These are phyloP conservation scores for Wickerhamiella cacticola DNA, from an alignment of 805 yeast species.

Conservation along the genomic window DNA sequence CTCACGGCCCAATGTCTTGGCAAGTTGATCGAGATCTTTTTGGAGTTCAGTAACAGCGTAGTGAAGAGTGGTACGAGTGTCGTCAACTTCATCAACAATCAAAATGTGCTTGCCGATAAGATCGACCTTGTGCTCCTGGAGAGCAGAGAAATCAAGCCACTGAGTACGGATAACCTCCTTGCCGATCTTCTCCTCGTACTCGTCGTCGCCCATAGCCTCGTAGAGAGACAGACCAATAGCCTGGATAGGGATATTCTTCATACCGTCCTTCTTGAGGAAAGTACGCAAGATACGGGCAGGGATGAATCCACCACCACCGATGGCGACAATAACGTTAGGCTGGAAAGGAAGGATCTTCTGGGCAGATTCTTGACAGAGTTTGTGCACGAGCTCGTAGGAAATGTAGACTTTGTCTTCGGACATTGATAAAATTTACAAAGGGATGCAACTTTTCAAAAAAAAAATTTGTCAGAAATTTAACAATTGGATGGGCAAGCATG, in stretches of 20 bases:
- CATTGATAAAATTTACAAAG: not conserved
- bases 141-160: conserved; percentile 75
- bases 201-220: conserved; percentile 55
- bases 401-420: conserved; percentile 37
- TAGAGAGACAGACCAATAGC: conserved; percentile 88
- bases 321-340: conserved; percentile 86
- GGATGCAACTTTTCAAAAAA: not conserved
- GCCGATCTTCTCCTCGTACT: conserved; percentile 47
- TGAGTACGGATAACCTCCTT: conserved; percentile 77
- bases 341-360: conserved; percentile 44
- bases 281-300: conserved; percentile 95
- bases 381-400: conserved; percentile 72
- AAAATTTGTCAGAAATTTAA: conserved; percentile 6
- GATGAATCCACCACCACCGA: conserved; percentile 94
- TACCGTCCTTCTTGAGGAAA: conserved; percentile 50
- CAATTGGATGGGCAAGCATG: not conserved
- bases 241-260: conserved; percentile 80
- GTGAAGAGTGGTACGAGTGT: conserved; percentile 79
- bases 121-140: conserved; percentile 56
- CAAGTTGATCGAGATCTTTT: conserved; percentile 51
- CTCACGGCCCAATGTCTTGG: conserved; percentile 44
- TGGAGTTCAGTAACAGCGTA: conserved; percentile 69
- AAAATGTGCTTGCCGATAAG: conserved; percentile 69
- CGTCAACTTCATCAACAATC: conserved; percentile 86
- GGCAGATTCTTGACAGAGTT: conserved; percentile 63